phyloP scores from a whole-genome alignment of 805 yeast species.

The Barnettozyma californica region DNA sequence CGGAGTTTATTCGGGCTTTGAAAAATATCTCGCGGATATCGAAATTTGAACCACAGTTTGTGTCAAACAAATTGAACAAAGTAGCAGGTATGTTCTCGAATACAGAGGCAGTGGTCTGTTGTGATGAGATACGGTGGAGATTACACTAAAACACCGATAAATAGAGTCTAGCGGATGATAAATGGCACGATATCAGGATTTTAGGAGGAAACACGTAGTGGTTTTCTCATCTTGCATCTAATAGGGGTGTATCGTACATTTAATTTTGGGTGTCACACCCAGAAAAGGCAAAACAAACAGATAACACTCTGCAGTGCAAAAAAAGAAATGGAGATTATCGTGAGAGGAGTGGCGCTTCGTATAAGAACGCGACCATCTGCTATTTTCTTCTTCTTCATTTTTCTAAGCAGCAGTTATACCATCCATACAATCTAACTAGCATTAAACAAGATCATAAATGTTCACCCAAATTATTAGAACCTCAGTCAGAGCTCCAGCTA shows the following conservation, averaged over 20 bases:
- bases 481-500: constrained; percentile 12
- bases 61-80: too few relatives aligned
- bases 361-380: not conserved
- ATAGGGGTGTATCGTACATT: not conserved
- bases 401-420: too few relatives aligned
- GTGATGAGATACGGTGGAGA: too few relatives aligned
- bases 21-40: not conserved
- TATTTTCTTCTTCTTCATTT: not conserved
- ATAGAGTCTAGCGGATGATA: not conserved
- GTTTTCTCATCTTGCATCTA: not conserved
- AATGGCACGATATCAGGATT: not conserved
- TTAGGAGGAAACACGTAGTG: too few relatives aligned
- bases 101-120: too few relatives aligned
- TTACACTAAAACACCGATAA: too few relatives aligned
- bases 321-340: not conserved
- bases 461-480: constrained; percentile 15
- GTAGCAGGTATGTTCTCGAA: too few relatives aligned
- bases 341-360: not conserved
- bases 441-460: constrained; percentile 9
- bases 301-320: not conserved
- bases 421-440: too few relatives aligned
- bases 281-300: not conserved
- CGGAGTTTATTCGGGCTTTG: not conserved
- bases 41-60: not conserved
- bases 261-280: not conserved